Conservation (phyloP, 257 asterid species). For the Echium plantagineum region DNA sequence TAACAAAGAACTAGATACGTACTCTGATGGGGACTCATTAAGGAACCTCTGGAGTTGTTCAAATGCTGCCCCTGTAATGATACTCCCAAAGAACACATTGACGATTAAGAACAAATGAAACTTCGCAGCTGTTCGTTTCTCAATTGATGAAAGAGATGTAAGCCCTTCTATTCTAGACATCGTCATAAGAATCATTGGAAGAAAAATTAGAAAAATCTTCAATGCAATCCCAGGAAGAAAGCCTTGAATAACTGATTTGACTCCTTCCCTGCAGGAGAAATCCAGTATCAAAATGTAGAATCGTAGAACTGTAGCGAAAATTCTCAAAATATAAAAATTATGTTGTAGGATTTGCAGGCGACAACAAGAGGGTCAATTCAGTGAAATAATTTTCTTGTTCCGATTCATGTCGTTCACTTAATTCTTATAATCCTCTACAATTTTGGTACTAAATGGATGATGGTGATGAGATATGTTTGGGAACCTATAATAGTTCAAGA, state of each 20-base stretch:
- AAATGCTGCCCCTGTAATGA: constrained; percentile 79
- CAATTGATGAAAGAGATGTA: constrained; percentile 53
- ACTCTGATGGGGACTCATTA: constrained; percentile 61
- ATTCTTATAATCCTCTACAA: background rate
- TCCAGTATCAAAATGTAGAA: background rate
- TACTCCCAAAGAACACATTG: constrained; percentile 80
- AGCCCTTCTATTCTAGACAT: constrained; percentile 75
- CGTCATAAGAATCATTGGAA: constrained; percentile 53
- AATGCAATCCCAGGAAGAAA: constrained; percentile 77
- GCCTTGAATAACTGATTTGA: constrained; percentile 62
- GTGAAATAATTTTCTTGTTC: background rate
- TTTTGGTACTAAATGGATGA: background rate
- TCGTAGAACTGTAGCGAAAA: background rate
- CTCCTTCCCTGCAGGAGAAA: constrained; percentile 30
- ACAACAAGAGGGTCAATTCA: background rate
- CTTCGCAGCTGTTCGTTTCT: constrained; percentile 63
- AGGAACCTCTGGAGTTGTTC: constrained; percentile 60
- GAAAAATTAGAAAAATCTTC: constrained; percentile 50
- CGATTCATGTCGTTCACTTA: background rate
- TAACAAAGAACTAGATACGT: constrained; percentile 13
- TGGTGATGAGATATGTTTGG: background rate
- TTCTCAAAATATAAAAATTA: background rate
- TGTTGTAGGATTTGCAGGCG: background rate
- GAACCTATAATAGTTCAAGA: background rate
- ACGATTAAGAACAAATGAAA: constrained; percentile 67